A percentile compares a stretch with the other conserved stretches of the same genome.
Evolutionary conservation across 805 yeast genomes (phyloP).

Genomic region (Metschnikowia koreensis): DNA sequence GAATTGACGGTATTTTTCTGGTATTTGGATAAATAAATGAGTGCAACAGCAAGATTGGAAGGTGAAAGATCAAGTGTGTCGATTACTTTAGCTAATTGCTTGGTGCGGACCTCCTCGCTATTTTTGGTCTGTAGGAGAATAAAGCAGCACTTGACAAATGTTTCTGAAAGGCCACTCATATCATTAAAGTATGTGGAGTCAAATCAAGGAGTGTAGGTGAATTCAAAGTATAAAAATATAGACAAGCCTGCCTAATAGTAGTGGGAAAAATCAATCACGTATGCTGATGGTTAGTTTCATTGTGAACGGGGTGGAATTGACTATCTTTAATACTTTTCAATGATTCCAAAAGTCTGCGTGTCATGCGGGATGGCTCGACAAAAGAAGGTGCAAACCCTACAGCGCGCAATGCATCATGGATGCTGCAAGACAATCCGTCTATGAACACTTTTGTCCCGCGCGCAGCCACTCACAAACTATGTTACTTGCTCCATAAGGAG

Average conservation of each 20-base stretch:
- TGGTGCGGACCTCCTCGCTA: conserved; percentile 1
- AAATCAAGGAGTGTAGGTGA: neutral
- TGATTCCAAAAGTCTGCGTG: neutral
- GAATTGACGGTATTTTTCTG: conserved; percentile 13
- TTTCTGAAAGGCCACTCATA: conserved; percentile 11
- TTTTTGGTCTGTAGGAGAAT: conserved; percentile 7
- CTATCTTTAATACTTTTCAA: conserved; percentile 10
- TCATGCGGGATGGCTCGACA: conserved; percentile 8
- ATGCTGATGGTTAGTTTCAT: too few relatives aligned
- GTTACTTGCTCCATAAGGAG: neutral
- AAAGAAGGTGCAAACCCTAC: conserved; percentile 7
- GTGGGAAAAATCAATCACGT: neutral
- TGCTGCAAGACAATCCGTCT: conserved; percentile 10
- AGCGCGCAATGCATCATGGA: neutral
- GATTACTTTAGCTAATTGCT: conserved; percentile 15
- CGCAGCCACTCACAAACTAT: conserved; percentile 9
- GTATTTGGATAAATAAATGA: conserved; percentile 16
- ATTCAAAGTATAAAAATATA: neutral
- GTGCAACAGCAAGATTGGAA: conserved; percentile 17
- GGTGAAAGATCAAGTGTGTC: conserved; percentile 18
- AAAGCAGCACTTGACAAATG: conserved; percentile 16
- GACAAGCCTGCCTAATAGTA: neutral
- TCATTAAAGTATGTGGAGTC: neutral
- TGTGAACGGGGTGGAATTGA: conserved; percentile 3
- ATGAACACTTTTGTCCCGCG: conserved; percentile 10